Percentiles rank a stretch among this genome's conserved stretches.
Conservation (phyloP, 164 flowering plant species). For the Platanus orientalis region DNA sequence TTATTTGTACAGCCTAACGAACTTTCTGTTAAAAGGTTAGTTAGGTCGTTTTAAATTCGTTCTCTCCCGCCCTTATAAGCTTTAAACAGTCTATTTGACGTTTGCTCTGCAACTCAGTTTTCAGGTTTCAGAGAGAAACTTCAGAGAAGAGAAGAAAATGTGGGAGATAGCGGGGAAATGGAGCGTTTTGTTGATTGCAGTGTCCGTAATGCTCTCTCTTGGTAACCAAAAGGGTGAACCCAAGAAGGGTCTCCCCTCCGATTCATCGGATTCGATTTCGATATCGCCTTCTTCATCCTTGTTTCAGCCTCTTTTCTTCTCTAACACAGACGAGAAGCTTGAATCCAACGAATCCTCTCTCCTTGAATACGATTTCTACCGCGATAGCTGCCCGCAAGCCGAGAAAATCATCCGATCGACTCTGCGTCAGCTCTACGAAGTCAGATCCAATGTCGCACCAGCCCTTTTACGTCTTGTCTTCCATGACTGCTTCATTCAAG, state of each 20-base stretch:
- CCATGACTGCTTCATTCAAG: no score
- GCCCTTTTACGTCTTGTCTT: neutral
- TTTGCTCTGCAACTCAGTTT: neutral
- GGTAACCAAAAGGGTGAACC: slow-evolving; percentile 3
- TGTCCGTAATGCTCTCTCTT: slow-evolving; percentile 10
- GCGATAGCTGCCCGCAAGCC: slow-evolving; percentile 32
- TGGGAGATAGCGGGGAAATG: slow-evolving; percentile 4
- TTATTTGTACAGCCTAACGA: neutral
- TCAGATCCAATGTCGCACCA: neutral
- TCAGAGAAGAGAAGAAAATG: slow-evolving; percentile 2
- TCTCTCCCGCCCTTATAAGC: neutral
- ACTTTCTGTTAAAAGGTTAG: neutral
- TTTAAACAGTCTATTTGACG: no score
- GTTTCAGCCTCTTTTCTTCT: neutral
- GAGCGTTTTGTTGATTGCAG: slow-evolving; percentile 6
- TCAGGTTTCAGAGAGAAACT: neutral
- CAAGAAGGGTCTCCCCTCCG: neutral
- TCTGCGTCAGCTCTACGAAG: slow-evolving; percentile 2
- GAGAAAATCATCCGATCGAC: slow-evolving; percentile 22
- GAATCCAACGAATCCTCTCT: neutral
- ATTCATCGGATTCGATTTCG: neutral
- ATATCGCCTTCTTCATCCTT: neutral
- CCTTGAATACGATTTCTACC: slow-evolving; percentile 38
- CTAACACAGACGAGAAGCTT: no score
- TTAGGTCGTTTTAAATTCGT: neutral